A percentile compares a stretch with the other conserved stretches of the same genome.
These are phyloP conservation scores for Bipolaris sorokiniana DNA, from an alignment of 2,329 filamentous ascomycete species.

Conservation along the genomic window DNA sequence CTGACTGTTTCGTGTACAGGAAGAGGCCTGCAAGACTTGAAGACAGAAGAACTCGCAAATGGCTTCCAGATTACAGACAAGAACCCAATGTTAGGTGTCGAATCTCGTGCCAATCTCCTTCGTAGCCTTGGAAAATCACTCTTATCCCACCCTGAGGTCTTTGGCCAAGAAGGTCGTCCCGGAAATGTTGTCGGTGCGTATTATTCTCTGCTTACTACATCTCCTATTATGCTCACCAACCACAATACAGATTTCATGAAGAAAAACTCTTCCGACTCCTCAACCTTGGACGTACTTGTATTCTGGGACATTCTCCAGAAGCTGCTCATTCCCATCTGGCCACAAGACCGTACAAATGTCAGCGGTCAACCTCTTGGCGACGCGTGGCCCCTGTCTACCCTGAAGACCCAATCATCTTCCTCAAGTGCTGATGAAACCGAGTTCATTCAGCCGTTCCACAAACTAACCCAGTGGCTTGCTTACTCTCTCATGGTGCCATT, in stretches of 20 bases:
- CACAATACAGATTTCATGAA: constrained; percentile 22
- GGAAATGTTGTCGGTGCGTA: constrained; percentile 86
- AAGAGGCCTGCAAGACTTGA: constrained; percentile 73
- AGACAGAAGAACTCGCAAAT: constrained; percentile 72
- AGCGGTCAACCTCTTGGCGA: constrained; percentile 86
- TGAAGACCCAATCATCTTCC: constrained; percentile 68
- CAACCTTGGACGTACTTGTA: constrained; percentile 72
- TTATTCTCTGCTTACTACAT: background rate
- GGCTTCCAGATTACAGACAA: constrained; percentile 80
- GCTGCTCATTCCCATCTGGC: constrained; percentile 85
- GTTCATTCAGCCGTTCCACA: constrained; percentile 88
- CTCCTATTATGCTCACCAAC: background rate
- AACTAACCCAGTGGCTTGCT: constrained; percentile 87
- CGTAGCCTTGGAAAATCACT: constrained; percentile 76
- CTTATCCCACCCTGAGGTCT: constrained; percentile 73
- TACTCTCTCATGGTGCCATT: constrained; percentile 89
- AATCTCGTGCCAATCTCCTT: constrained; percentile 80
- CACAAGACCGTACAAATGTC: constrained; percentile 79
- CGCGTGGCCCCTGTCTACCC: constrained; percentile 83
- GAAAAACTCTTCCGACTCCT: constrained; percentile 23
- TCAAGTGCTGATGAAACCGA: constrained; percentile 45
- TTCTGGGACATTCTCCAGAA: constrained; percentile 90
- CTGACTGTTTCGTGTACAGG: constrained; percentile 18
- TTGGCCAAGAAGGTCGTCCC: constrained; percentile 79
- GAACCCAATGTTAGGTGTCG: constrained; percentile 77